Conservation (phyloP, 1,284 basidiomycete species). For the Naganishia albida region DNA sequence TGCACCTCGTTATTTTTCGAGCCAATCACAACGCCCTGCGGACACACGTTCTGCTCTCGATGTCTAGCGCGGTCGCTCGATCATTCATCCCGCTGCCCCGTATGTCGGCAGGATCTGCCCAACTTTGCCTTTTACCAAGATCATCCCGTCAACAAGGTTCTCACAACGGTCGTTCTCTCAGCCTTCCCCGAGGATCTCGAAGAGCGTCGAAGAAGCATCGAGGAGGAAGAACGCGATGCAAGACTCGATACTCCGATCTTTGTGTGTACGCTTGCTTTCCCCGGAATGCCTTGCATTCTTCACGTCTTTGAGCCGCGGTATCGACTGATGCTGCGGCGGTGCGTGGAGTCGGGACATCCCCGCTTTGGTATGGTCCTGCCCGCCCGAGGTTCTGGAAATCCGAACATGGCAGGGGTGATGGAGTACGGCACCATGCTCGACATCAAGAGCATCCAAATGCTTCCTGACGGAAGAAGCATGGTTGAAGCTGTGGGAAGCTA, state of each 20-base stretch:
- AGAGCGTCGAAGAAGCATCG: slow-evolving; percentile 63
- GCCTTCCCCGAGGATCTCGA: slow-evolving; percentile 64
- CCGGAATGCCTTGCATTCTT: slow-evolving; percentile 81
- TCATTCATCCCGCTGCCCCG: slow-evolving; percentile 76
- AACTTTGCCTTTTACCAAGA: slow-evolving; percentile 77
- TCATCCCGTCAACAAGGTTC: slow-evolving; percentile 63
- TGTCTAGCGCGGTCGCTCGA: slow-evolving; percentile 88
- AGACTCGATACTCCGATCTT: slow-evolving; percentile 87
- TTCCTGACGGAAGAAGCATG: slow-evolving; percentile 84
- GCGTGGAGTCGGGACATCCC: slow-evolving; percentile 71
- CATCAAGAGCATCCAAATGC: slow-evolving; percentile 81
- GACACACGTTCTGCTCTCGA: slow-evolving; percentile 81
- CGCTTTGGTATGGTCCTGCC: slow-evolving; percentile 90
- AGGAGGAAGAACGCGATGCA: slow-evolving; percentile 72
- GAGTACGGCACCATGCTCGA: slow-evolving; percentile 89
- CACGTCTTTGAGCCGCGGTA: slow-evolving; percentile 91
- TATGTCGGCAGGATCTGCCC: slow-evolving; percentile 78
- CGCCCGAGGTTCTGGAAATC: slow-evolving; percentile 51
- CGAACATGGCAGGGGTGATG: slow-evolving; percentile 56
- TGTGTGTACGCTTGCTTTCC: slow-evolving; percentile 84
- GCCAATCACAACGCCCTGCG: slow-evolving; percentile 88
- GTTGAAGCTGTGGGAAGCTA: slow-evolving; percentile 81
- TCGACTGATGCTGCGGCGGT: slow-evolving; percentile 88
- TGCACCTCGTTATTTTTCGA: slow-evolving; percentile 81
- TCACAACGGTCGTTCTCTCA: slow-evolving; percentile 68